A percentile compares a stretch with the other conserved stretches of the same genome.
Conservation (phyloP, 495 filamentous ascomycete species). For the Thermothielavioides terrestris region DNA sequence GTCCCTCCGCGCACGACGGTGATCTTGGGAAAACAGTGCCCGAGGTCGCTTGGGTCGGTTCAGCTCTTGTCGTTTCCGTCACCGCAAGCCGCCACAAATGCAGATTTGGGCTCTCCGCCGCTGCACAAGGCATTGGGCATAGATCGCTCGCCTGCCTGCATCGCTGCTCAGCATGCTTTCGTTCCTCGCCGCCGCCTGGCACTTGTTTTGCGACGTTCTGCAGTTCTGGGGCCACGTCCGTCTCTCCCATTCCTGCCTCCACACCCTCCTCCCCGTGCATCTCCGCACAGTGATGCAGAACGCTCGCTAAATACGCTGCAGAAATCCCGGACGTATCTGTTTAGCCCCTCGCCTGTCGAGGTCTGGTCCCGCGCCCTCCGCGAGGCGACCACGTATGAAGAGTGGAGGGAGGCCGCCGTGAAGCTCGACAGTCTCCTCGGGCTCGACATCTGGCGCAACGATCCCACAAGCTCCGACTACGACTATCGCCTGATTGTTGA, state of each 20-base stretch:
- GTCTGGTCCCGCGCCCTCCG: conserved; percentile 49
- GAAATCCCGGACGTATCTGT: conserved; percentile 39
- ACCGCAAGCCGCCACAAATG: too few relatives aligned
- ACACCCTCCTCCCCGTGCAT: too few relatives aligned
- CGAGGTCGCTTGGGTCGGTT: too few relatives aligned
- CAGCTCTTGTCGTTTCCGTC: too few relatives aligned
- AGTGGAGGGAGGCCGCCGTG: conserved; percentile 75
- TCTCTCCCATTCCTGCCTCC: not conserved
- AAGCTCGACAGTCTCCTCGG: conserved; percentile 70
- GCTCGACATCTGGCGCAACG: conserved; percentile 79
- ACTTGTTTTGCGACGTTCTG: not conserved
- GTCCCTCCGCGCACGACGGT: too few relatives aligned
- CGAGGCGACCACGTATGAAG: conserved; percentile 61
- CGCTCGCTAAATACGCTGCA: not conserved
- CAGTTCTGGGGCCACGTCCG: not conserved
- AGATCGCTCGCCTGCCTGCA: too few relatives aligned
- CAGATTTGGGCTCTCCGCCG: too few relatives aligned
- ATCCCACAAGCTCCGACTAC: conserved; percentile 72
- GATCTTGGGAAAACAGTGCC: too few relatives aligned
- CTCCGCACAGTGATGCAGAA: not conserved
- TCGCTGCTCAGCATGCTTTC: not conserved
- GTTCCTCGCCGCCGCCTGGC: not conserved
- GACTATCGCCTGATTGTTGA: conserved; percentile 82
- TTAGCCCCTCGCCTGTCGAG: conserved; percentile 42
- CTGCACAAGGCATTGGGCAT: too few relatives aligned